Evolutionary conservation across 768 basidiomycete genomes (phyloP).

Genomic region (Naganishia vaughanmartiniae): DNA sequence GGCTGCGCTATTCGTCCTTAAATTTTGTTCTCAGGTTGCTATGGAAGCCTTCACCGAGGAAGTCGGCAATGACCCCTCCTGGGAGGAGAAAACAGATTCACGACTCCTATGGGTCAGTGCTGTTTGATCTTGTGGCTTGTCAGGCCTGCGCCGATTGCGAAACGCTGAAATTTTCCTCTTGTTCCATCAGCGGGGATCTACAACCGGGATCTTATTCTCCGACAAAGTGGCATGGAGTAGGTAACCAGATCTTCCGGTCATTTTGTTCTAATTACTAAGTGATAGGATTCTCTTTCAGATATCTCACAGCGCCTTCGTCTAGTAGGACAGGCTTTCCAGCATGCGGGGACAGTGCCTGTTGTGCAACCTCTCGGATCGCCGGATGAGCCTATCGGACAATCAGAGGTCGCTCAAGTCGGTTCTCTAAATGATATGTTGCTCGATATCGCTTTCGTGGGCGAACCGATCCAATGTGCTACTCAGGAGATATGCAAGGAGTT

Average conservation of each 20-base stretch:
- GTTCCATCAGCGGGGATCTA: constrained; percentile 38
- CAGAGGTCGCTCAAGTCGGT: constrained; percentile 29
- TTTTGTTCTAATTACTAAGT: background rate
- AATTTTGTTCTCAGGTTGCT: constrained; percentile 33
- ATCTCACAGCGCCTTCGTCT: constrained; percentile 48
- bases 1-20: constrained; percentile 2
- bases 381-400: constrained; percentile 35
- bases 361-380: constrained; percentile 32
- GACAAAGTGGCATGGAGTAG: constrained; percentile 44
- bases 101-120: constrained; percentile 40
- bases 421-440: constrained; percentile 34
- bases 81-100: constrained; percentile 46
- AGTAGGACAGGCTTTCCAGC: constrained; percentile 35
- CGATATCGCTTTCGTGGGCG: constrained; percentile 43
- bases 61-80: constrained; percentile 42
- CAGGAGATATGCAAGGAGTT: constrained; percentile 47
- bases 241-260: constrained; percentile 6
- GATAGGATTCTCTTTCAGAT: constrained; percentile 24
- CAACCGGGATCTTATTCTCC: constrained; percentile 47
- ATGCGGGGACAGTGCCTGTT: constrained; percentile 36
- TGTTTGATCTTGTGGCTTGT: background rate
- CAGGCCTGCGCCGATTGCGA: background rate
- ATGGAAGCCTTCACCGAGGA: constrained; percentile 48
- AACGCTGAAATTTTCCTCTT: background rate
- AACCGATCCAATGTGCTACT: constrained; percentile 43